Evolutionary conservation across 1,139 yeast species (phyloP).

Genomic region (Tardiomyces blankii): DNA sequence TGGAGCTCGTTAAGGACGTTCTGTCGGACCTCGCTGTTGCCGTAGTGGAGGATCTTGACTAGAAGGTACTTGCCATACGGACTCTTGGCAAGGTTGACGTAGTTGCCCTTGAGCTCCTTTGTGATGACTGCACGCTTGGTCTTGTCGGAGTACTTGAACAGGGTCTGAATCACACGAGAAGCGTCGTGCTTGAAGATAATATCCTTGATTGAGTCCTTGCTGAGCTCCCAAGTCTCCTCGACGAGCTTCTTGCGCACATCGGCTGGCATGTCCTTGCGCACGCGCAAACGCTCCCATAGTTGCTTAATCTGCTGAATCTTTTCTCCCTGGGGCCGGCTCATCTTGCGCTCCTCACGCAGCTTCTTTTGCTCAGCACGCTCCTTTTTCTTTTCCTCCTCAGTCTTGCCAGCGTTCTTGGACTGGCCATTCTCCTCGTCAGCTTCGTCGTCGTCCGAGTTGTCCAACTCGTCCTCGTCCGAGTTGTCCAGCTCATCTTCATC

Average conservation of each 20-base stretch:
- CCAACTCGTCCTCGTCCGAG: slow-evolving; percentile 21
- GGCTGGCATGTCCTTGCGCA: slow-evolving; percentile 69
- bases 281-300: slow-evolving; percentile 87
- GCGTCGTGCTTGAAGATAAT: slow-evolving; percentile 94
- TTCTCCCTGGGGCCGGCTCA: slow-evolving; percentile 74
- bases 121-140: slow-evolving; percentile 70
- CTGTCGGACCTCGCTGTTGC: slow-evolving; percentile 69
- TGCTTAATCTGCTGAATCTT: slow-evolving; percentile 79
- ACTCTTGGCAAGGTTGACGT: slow-evolving; percentile 75
- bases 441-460: slow-evolving; percentile 16
- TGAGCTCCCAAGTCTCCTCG: slow-evolving; percentile 74
- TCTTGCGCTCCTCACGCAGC: slow-evolving; percentile 68
- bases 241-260: slow-evolving; percentile 68
- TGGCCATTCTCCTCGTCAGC: slow-evolving; percentile 12
- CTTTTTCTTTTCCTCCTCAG: slow-evolving; percentile 39
- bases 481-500: slow-evolving; percentile 17
- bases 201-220: slow-evolving; percentile 69
- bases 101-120: slow-evolving; percentile 59
- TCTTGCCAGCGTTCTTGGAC: slow-evolving; percentile 5
- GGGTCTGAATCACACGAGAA: slow-evolving; percentile 89
- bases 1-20: slow-evolving; percentile 73
- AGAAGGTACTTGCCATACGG: slow-evolving; percentile 88
- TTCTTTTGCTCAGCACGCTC: slow-evolving; percentile 80
- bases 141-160: slow-evolving; percentile 74
- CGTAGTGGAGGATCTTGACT: slow-evolving; percentile 85